Evolutionary conservation across 345 rosid genomes (phyloP).

Genomic region (Syzygium aromaticum): DNA sequence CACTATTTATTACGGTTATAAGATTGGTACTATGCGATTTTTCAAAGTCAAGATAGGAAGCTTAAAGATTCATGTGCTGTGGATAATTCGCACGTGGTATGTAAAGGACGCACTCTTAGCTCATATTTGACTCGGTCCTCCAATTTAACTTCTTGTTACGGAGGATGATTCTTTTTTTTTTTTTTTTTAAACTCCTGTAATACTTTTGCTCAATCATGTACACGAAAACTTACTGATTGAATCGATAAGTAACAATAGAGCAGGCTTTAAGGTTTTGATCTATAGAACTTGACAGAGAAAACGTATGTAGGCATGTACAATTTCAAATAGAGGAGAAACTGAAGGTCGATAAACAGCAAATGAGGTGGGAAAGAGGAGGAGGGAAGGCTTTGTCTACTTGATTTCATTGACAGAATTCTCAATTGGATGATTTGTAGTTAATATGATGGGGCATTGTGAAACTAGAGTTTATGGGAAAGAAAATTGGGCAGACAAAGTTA

Average conservation of each 20-base stretch:
- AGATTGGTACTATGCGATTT: not conserved
- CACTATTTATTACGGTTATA: accelerated
- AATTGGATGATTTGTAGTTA: not conserved
- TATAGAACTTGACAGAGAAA: not conserved
- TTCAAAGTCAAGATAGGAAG: not conserved
- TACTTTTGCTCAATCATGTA: not conserved
- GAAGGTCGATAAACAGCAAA: not conserved
- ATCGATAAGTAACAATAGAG: not conserved
- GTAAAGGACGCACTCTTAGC: not conserved
- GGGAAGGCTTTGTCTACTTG: not conserved
- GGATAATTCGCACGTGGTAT: not conserved
- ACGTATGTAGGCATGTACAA: not conserved
- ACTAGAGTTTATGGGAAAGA: not conserved
- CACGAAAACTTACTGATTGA: not conserved
- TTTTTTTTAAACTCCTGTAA: not conserved
- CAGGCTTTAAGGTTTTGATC: not conserved
- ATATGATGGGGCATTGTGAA: not conserved
- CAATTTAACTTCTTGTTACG: not conserved
- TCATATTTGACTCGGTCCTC: not conserved
- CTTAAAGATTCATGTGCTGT: not conserved
- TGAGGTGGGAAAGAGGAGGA: not conserved
- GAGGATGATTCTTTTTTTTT: not conserved
- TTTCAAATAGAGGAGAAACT: not conserved
- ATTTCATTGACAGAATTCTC: not conserved
- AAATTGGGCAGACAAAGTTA: not conserved